Conservation (phyloP, 2,329 filamentous ascomycete species). For the Colletotrichum cordylinicola region DNA sequence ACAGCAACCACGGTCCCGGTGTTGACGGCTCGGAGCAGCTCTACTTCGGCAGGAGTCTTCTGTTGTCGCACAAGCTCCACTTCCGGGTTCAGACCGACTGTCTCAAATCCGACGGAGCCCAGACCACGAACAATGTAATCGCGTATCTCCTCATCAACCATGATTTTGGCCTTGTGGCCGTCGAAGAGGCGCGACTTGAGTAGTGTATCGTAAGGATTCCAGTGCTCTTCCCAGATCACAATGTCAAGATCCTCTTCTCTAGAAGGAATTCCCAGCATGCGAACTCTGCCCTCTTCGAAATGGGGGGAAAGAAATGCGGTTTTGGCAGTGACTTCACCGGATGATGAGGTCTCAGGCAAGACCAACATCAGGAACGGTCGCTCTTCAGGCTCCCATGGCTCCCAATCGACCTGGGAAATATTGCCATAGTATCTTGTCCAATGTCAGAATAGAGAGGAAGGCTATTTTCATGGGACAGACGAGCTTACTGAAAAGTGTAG, state of each 20-base stretch:
- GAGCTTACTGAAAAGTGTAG: constrained; percentile 63
- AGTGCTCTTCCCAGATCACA: constrained; percentile 68
- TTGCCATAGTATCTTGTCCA: constrained; percentile 59
- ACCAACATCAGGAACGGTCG: constrained; percentile 68
- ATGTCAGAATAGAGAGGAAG: background rate
- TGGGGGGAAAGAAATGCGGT: constrained; percentile 64
- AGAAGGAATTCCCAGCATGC: constrained; percentile 63
- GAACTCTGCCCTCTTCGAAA: constrained; percentile 65
- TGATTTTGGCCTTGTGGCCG: constrained; percentile 44
- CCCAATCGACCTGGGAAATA: constrained; percentile 66
- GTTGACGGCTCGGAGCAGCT: constrained; percentile 65
- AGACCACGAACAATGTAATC: constrained; percentile 68
- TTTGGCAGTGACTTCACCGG: constrained; percentile 52
- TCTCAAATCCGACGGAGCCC: constrained; percentile 57
- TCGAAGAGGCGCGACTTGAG: constrained; percentile 46
- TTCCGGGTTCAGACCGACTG: constrained; percentile 56
- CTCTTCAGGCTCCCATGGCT: constrained; percentile 70
- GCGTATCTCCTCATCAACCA: constrained; percentile 70
- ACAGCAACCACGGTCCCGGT: constrained; percentile 68
- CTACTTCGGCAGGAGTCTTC: constrained; percentile 61
- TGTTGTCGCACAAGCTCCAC: constrained; percentile 65
- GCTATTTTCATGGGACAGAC: background rate
- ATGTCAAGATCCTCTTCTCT: constrained; percentile 55
- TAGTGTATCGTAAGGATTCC: constrained; percentile 66
- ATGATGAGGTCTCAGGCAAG: constrained; percentile 44